phyloP scores from a whole-genome alignment of 495 filamentous ascomycete genomes.

The Aspergillus nidulans region DNA sequence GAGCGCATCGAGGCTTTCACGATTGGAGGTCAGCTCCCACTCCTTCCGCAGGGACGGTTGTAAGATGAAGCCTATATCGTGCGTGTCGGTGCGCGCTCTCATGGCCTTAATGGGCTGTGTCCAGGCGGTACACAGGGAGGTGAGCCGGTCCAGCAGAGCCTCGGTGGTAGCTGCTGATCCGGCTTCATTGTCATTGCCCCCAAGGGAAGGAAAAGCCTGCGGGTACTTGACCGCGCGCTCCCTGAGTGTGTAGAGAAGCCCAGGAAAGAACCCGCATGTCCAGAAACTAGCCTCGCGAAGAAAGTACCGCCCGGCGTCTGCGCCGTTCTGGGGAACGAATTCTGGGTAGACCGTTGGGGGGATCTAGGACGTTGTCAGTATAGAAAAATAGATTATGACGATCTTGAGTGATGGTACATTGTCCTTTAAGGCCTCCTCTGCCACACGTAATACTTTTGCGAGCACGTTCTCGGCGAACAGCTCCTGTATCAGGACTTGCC shows the following conservation, averaged over 20 bases:
- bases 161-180: background rate
- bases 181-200: background rate
- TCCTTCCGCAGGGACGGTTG: slow-evolving; percentile 14
- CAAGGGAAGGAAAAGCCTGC: slow-evolving; percentile 2
- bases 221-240: slow-evolving; percentile 10
- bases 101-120: slow-evolving; percentile 1
- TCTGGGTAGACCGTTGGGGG: slow-evolving; percentile 5
- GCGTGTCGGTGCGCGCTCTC: slow-evolving; percentile 28
- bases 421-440: background rate
- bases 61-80: slow-evolving; percentile 42
- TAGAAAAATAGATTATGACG: background rate
- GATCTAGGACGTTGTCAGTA: background rate
- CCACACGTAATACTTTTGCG: slow-evolving; percentile 2
- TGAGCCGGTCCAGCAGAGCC: background rate
- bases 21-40: slow-evolving; percentile 31
- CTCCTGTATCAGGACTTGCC: background rate
- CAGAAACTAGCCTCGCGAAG: slow-evolving; percentile 8
- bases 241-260: slow-evolving; percentile 1
- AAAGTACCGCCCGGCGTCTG: background rate
- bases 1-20: slow-evolving; percentile 20
- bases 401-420: background rate
- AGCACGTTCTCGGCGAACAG: slow-evolving; percentile 5
- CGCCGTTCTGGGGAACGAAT: slow-evolving; percentile 2
- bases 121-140: slow-evolving; percentile 8
- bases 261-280: slow-evolving; percentile 17